Percentiles rank a stretch among this genome's conserved stretches.
phyloP scores from a whole-genome alignment of 23 red algal genomes.

The Pyropia haitanensis region DNA sequence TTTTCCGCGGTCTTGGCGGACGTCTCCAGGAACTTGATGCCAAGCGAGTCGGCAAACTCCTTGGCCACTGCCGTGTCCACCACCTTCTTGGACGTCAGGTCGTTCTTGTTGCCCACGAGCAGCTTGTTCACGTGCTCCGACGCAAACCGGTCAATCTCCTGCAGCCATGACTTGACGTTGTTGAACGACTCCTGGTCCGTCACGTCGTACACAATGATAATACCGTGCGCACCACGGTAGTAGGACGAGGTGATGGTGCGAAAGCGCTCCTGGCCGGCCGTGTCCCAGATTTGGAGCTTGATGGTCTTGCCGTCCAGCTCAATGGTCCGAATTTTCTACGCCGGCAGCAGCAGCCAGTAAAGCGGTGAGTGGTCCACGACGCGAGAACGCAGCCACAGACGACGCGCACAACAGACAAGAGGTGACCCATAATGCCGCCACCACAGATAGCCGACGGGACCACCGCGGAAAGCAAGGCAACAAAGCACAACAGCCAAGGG shows the following conservation, averaged over 20 bases:
- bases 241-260: conserved; percentile 98
- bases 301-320: conserved; percentile 94
- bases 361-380: background rate
- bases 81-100: conserved; percentile 83
- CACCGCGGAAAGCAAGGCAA: background rate
- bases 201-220: conserved; percentile 98
- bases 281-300: conserved; percentile 99
- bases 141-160: conserved; percentile 90
- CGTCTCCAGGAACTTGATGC: conserved; percentile 94
- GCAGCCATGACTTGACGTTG: conserved; percentile 95
- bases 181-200: conserved; percentile 96
- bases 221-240: conserved; percentile 98
- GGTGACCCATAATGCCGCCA: too few relatives aligned
- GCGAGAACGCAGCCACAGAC: background rate
- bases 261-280: conserved; percentile 99
- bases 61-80: conserved; percentile 83
- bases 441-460: too few relatives aligned
- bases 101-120: conserved; percentile 99
- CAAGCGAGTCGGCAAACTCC: conserved; percentile 90
- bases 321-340: conserved; percentile 95
- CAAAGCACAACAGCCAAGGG: background rate
- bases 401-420: background rate
- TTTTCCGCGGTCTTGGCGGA: conserved; percentile 95
- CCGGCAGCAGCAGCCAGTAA: background rate
- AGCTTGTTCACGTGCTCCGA: conserved; percentile 93